Percentiles rank a stretch among this genome's conserved stretches.
phyloP scores from a whole-genome alignment of 495 filamentous ascomycete genomes.

The Oidiodendron maius region DNA sequence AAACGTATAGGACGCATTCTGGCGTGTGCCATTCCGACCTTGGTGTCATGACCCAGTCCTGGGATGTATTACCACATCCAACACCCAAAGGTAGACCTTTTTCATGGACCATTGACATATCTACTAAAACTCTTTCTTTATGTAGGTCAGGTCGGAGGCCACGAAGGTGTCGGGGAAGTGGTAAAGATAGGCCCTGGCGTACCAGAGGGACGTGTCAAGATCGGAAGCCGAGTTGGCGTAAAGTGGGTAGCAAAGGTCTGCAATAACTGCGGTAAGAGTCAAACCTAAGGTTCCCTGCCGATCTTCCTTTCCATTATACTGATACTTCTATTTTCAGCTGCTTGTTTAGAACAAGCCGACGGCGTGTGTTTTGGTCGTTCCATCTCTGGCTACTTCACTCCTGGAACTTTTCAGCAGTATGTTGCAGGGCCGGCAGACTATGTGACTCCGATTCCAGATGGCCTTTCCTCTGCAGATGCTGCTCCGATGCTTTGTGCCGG shows the following conservation, averaged over 20 bases:
- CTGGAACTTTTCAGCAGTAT: constrained; percentile 67
- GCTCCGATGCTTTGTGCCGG: constrained; percentile 52
- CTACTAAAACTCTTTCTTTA: background rate
- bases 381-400: constrained; percentile 34
- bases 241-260: background rate
- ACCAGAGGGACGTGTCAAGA: constrained; percentile 25
- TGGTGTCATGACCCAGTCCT: background rate
- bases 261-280: constrained; percentile 24
- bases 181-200: constrained; percentile 37
- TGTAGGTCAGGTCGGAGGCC: constrained; percentile 16
- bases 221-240: constrained; percentile 32
- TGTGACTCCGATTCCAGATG: constrained; percentile 60
- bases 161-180: constrained; percentile 52
- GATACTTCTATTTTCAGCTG: background rate
- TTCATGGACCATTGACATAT: background rate
- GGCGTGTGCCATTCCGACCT: background rate
- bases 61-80: background rate
- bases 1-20: background rate
- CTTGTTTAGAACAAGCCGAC: constrained; percentile 26
- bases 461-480: constrained; percentile 42
- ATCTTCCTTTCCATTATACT: background rate
- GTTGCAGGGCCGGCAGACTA: constrained; percentile 53
- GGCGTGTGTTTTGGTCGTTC: constrained; percentile 39
- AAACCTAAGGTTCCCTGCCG: background rate
- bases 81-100: background rate